Evolutionary conservation across 441 rosid genomes (phyloP), one percentile per base, ranked within the genome.

Genomic region (Gossypium lobatum): DNA sequence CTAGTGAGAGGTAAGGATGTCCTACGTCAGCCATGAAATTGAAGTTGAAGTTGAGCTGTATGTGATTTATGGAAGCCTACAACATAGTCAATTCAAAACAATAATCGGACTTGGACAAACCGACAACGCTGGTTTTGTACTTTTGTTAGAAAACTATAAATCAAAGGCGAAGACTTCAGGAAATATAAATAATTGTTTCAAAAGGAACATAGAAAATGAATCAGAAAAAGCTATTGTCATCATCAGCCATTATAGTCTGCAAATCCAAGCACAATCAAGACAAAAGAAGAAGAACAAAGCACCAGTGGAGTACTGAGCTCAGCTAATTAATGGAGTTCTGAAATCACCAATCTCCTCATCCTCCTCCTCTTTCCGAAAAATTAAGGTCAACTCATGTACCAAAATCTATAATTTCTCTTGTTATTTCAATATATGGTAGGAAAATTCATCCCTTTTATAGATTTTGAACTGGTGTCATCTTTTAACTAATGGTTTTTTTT

Each of bases 341-440:
- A 64, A 18, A 45, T 66, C 57, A 46, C 18, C 71, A 45, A 13
- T 17, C 55, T 3, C 11, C n/a, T 50, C 6, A 1, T 14, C 2
- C 10, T 55, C 10, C 4, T 59, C 28, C 18, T 13, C 26, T 16
- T 4, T 26, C 2, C 18, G 4, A 26, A 13, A 64, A 6, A 18
- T 25, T 14, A 45, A 68, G 72, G 72, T 68, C 71, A 66, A 23
- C 57, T 25, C 42, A 26, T 9, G 25, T 26, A n/a, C 39, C 57
- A 3, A 46, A 65, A 65, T 20, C 53, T 21, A 4, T 20, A 25
- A 14, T n/a, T 28, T 48, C 21, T 48, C 58, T 14, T 67, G 21
- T 6, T 25, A 48, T 46, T 23, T 46, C 58, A 48, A 23, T 16
- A 50, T 50, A 26, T 16, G 72, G 5, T 16, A 52, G 45, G 60